phyloP scores from a whole-genome alignment of 2,329 filamentous ascomycete species.

The Lomentospora prolificans region DNA sequence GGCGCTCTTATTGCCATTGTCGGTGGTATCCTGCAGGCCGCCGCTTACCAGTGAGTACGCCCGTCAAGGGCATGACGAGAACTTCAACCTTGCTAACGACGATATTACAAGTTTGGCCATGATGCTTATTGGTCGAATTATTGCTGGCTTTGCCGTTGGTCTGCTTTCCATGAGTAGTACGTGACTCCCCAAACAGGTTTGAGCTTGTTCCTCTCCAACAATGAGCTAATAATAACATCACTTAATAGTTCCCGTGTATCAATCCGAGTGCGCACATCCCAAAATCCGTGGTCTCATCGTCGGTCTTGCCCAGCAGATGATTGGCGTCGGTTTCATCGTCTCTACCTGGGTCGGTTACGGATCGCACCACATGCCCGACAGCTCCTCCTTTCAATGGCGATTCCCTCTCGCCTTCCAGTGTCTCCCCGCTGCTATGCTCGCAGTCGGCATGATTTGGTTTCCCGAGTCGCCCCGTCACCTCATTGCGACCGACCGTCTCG shows the following conservation, averaged over 20 bases:
- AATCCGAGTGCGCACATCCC: slow-evolving; percentile 41
- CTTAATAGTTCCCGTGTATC: slow-evolving; percentile 45
- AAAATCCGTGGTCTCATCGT: slow-evolving; percentile 44
- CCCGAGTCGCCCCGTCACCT: slow-evolving; percentile 58
- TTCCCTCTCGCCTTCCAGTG: slow-evolving; percentile 44
- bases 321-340: slow-evolving; percentile 41
- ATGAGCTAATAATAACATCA: neutral
- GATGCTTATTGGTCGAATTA: slow-evolving; percentile 37
- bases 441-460: slow-evolving; percentile 48
- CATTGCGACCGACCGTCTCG: slow-evolving; percentile 2
- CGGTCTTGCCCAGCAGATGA: slow-evolving; percentile 44
- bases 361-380: slow-evolving; percentile 21
- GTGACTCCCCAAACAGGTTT: neutral
- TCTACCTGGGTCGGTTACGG: slow-evolving; percentile 32
- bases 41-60: slow-evolving; percentile 32
- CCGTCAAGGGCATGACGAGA: neutral
- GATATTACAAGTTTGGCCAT: slow-evolving; percentile 32
- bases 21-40: slow-evolving; percentile 48
- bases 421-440: slow-evolving; percentile 49
- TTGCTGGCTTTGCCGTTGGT: slow-evolving; percentile 50
- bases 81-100: neutral
- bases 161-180: slow-evolving; percentile 40
- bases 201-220: neutral
- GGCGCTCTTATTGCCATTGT: slow-evolving; percentile 47
- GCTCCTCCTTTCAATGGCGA: slow-evolving; percentile 48